Evolutionary conservation across 2,329 filamentous ascomycete species (phyloP).

Genomic region (Huntiella omanensis): DNA sequence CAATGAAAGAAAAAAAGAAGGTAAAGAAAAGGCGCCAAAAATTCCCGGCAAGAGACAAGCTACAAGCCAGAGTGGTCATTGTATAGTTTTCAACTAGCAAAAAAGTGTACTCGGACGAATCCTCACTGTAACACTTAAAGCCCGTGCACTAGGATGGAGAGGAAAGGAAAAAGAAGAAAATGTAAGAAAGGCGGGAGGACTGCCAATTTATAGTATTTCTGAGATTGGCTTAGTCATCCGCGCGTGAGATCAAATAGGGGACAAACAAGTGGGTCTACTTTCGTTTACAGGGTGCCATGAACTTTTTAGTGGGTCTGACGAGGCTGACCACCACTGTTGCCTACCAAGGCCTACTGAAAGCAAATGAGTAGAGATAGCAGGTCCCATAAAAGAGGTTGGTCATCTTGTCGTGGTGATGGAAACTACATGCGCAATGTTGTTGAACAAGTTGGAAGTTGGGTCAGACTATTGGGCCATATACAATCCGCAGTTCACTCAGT

Average conservation of each 20-base stretch:
- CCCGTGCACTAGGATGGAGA: conserved; percentile 46
- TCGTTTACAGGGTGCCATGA: too few species aligned
- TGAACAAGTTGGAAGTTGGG: conserved; percentile 1
- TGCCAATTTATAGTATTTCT: conserved; percentile 19
- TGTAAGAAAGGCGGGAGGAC: conserved; percentile 12
- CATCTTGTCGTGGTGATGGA: too few species aligned
- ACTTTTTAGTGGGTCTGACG: too few species aligned
- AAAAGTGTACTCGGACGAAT: conserved; percentile 56
- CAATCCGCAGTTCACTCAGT: conserved; percentile 9
- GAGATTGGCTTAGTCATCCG: too few species aligned
- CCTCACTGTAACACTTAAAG: conserved; percentile 66
- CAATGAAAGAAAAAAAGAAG: conserved; percentile 24
- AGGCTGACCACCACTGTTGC: too few species aligned
- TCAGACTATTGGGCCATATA: conserved; percentile 6
- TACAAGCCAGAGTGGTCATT: conserved; percentile 47
- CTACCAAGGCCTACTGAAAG: too few species aligned
- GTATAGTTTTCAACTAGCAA: conserved; percentile 78
- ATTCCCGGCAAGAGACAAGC: conserved; percentile 50
- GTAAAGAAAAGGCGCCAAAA: conserved; percentile 35
- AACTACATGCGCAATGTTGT: neutral
- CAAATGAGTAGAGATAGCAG: too few species aligned
- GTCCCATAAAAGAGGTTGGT: too few species aligned
- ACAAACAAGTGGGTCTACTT: neutral
- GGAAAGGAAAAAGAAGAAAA: conserved; percentile 25
- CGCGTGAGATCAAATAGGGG: neutral